phyloP scores from a whole-genome alignment of 2,329 filamentous ascomycete genomes.

The Pseudopyrenochaeta lycopersici region DNA sequence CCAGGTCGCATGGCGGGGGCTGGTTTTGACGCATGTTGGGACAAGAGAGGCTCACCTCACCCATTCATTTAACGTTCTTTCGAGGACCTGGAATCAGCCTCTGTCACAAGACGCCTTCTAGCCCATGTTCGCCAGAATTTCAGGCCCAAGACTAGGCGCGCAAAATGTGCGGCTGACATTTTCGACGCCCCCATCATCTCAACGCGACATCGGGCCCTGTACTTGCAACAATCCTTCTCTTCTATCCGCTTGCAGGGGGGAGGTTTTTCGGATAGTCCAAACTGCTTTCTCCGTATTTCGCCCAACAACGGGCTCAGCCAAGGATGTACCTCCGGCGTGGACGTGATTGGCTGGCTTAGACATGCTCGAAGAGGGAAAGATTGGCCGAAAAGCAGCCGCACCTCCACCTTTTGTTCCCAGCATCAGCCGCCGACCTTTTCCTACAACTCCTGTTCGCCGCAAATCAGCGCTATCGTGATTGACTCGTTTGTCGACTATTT shows the following conservation, averaged over 20 bases:
- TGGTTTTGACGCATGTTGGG: not conserved
- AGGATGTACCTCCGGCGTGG: not conserved
- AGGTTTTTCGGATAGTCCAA: not conserved
- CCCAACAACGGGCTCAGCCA: not conserved
- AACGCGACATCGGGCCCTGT: not conserved
- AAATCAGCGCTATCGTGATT: conserved; percentile 8
- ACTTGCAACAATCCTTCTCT: not conserved
- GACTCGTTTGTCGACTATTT: conserved; percentile 10
- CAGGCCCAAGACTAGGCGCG: not conserved
- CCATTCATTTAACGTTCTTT: not conserved
- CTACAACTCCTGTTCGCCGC: conserved; percentile 19
- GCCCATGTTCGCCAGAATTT: not conserved
- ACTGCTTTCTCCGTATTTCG: not conserved
- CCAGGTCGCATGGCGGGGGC: not conserved
- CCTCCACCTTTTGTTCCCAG: conserved; percentile 38
- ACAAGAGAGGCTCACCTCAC: not conserved
- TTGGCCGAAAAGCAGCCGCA: conserved; percentile 36
- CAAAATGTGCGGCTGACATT: not conserved
- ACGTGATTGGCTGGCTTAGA: conserved; percentile 15
- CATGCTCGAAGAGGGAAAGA: conserved; percentile 23
- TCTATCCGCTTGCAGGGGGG: not conserved
- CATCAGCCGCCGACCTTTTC: conserved; percentile 33
- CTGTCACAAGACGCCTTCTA: not conserved
- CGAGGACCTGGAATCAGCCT: not conserved
- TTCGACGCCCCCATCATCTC: not conserved